Percentiles rank a stretch among this genome's conserved stretches.
Evolutionary conservation across 495 filamentous ascomycete species (phyloP).

Genomic region (Tuber indicum): DNA sequence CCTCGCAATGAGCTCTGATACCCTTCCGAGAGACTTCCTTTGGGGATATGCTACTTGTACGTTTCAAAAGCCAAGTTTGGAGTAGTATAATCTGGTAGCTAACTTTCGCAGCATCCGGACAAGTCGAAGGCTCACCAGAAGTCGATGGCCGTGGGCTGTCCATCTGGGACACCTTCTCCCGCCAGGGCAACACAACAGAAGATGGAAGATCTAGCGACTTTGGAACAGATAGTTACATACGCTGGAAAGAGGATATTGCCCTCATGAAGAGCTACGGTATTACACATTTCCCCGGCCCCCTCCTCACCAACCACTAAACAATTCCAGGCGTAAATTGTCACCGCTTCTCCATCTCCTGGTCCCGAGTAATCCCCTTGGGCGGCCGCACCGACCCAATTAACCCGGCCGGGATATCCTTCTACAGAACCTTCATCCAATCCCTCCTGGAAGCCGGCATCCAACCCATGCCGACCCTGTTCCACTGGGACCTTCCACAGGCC

Average conservation of each 20-base stretch:
- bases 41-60: slow-evolving; percentile 75
- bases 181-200: slow-evolving; percentile 48
- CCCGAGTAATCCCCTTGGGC: slow-evolving; percentile 61
- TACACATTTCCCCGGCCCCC: no score
- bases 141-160: slow-evolving; percentile 65
- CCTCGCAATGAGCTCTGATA: neutral
- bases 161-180: slow-evolving; percentile 74
- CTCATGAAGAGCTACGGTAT: slow-evolving; percentile 51
- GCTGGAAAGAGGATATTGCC: slow-evolving; percentile 64
- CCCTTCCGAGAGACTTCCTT: slow-evolving; percentile 65
- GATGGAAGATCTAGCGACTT: slow-evolving; percentile 59
- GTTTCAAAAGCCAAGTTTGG: no score
- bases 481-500: slow-evolving; percentile 57
- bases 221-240: slow-evolving; percentile 61
- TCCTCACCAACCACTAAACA: neutral
- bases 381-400: slow-evolving; percentile 58
- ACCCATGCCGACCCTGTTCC: slow-evolving; percentile 58
- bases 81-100: slow-evolving; percentile 7
- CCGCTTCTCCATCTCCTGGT: slow-evolving; percentile 73
- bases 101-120: slow-evolving; percentile 34
- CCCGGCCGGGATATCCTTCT: slow-evolving; percentile 55
- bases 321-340: slow-evolving; percentile 57
- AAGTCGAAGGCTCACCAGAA: slow-evolving; percentile 64
- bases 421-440: slow-evolving; percentile 57
- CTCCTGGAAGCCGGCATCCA: slow-evolving; percentile 54